Evolutionary conservation across 2,329 filamentous ascomycete species (phyloP), one percentile per base, ranked within the genome.

Genomic region (Grosmannia huntii): DNA sequence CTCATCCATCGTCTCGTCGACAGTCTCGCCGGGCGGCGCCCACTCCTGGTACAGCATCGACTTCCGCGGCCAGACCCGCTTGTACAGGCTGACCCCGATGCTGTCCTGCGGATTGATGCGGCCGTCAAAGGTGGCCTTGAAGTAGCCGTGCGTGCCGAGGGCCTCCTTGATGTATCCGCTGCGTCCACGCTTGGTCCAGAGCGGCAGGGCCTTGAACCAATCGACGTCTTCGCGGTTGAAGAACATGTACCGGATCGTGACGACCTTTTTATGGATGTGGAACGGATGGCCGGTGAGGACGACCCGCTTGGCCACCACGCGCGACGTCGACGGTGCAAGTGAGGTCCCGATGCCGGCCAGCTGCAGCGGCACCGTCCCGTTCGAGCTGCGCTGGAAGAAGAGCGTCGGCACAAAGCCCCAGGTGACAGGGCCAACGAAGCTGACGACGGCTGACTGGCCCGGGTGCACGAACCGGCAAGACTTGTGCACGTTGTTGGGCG

Each of bases 241-340:
- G 80, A 99, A 99, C 95, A 99, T 99, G 80, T 99, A 99, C 33
- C 94, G 86, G 53, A 99, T 86, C 0, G 95, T 99, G 60, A 99
- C 94, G 27, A 99, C 79, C 72, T 87, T 90, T 81, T 96, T 96
- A 82, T 99, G 90, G 70, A 99, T 99, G 76, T 99, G 96, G 80
- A 90, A 96, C 0, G 95, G 94, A 69, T 99, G 92, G 19, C 94
- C 95, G 0, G 94, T 96, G 59, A 99, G 79, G 63, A 97, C 89
- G 65, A 95, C 85, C 56, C 94, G 86, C 75, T 99, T 99, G 66
- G 92, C 91, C 60, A 99, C 84, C 58, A 99, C 86, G 46, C 94
- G 86, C 67, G 69, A 83, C 68, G 72, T 91, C 71, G 69, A 86
- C 3, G 90, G 89, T 0, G 90, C 84, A 19, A 96, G 79, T 6